Conservation (phyloP, 306 rosid species). For the Spatholobus suberectus region DNA sequence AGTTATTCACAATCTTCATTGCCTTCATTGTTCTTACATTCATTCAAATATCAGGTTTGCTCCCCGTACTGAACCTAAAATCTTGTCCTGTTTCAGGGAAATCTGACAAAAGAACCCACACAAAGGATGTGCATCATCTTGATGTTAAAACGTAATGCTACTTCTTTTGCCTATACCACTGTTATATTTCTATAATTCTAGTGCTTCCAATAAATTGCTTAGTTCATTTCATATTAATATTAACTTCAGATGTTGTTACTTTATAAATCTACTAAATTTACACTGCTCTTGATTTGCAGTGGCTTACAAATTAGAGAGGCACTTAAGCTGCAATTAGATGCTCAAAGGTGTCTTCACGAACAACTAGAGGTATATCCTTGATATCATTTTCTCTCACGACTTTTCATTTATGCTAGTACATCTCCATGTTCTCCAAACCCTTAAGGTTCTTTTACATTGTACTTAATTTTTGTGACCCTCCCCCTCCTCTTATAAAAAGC, state of each 20-base stretch:
- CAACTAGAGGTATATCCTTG: slow-evolving; percentile 75
- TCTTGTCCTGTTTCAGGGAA: slow-evolving; percentile 65
- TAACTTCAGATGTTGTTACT: slow-evolving; percentile 3
- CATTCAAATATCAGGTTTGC: slow-evolving; percentile 1
- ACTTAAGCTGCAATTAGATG: slow-evolving; percentile 84
- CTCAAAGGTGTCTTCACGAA: slow-evolving; percentile 89
- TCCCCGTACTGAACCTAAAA: slow-evolving; percentile 9
- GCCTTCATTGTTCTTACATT: not conserved
- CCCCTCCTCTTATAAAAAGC: not conserved
- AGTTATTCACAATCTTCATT: slow-evolving; percentile 10
- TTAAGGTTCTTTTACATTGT: not conserved
- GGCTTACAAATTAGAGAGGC: slow-evolving; percentile 86
- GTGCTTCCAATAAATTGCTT: not conserved
- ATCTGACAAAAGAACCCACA: slow-evolving; percentile 57
- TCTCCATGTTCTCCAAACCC: not conserved
- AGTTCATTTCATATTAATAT: slow-evolving; percentile 14
- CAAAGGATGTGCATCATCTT: slow-evolving; percentile 54
- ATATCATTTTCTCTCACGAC: not conserved
- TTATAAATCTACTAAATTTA: not conserved
- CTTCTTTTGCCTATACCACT: slow-evolving; percentile 3
- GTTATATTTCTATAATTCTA: not conserved
- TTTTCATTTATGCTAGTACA: not conserved
- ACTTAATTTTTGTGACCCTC: not conserved
- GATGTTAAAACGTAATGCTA: slow-evolving; percentile 69
- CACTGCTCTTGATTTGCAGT: slow-evolving; percentile 50